Conservation (phyloP, 2,329 filamentous ascomycete species). For the Dactylella cylindrospora region DNA sequence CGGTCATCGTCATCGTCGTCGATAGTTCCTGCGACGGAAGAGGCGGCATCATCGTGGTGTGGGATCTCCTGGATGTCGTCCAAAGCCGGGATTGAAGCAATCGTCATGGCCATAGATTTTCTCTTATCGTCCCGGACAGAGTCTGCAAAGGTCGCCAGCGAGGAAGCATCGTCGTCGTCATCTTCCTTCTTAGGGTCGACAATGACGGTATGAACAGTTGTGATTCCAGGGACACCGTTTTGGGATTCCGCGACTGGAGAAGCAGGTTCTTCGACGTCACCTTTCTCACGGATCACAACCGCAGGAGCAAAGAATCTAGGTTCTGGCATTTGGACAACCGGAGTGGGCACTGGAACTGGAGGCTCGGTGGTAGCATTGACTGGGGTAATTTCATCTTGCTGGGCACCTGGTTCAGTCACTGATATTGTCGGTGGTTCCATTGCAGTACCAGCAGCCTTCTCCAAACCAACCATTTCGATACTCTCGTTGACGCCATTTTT, state of each 20-base stretch:
- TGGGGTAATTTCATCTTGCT: constrained; percentile 2
- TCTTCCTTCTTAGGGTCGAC: constrained; percentile 51
- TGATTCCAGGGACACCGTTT: constrained; percentile 23
- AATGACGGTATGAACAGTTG: constrained; percentile 39
- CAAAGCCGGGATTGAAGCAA: constrained; percentile 49
- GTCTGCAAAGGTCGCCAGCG: constrained; percentile 63
- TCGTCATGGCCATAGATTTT: constrained; percentile 49
- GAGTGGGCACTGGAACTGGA: constrained; percentile 3
- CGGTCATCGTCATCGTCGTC: constrained; percentile 63
- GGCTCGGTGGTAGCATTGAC: constrained; percentile 6
- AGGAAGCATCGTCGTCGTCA: constrained; percentile 62
- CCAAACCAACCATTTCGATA: constrained; percentile 29
- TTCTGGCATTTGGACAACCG: constrained; percentile 13
- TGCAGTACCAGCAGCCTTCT: constrained; percentile 5
- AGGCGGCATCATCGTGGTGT: constrained; percentile 51
- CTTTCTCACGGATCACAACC: constrained; percentile 41
- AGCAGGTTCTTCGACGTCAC: constrained; percentile 27
- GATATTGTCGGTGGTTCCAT: constrained; percentile 1
- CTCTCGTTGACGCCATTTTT: constrained; percentile 16
- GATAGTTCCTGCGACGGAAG: constrained; percentile 59
- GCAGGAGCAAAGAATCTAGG: constrained; percentile 36
- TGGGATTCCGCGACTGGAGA: constrained; percentile 8
- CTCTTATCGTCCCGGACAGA: constrained; percentile 46
- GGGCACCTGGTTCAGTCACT: no score
- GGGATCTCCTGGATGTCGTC: constrained; percentile 51